Evolutionary conservation across 305 asterid genomes (phyloP), one percentile per base, ranked within the genome.

Genomic region (Solanum aculeatissimum): DNA sequence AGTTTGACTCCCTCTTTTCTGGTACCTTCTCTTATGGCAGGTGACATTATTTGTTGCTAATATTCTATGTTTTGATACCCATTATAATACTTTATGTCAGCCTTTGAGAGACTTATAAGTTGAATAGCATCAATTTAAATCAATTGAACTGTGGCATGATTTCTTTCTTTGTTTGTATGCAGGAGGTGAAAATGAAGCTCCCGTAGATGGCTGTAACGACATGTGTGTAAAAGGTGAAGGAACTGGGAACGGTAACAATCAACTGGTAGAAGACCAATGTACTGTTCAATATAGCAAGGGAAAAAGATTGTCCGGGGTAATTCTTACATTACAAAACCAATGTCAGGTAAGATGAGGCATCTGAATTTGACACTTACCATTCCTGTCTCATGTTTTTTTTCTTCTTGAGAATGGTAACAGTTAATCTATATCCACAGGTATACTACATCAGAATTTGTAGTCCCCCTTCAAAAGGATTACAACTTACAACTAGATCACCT

Each of bases 301-400:
- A 32, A 53, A 53, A 78, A 32, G 83, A 29, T 78, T 53, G 66
- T 78, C 83, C 1, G 83, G 32, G 83, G 66, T n/a, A 4, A 53
- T 53, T 77, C 82, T 49, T 78, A 53, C 65, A 53, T 78, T 32
- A 47, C 83, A 78, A 78, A 29, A 78, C 66, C 66, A 19, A 32
- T 78, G 83, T 53, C 83, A 78, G 83, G 83, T 47, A 53, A 78
- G 83, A 53, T 78, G 49, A 53, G 32, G 49, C 83, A 77, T 77
- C 82, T 3, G 2, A 78, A 78, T 78, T 78, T 78, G 83, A 9
- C 47, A 78, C 11, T 68, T 19, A 2, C 4, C 57, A 8, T 47
- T 78, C 32, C 83, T 27, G 42, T 47, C 69, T 25, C 18, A 13
- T 9, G 12, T 25, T 9, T 62, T 62, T 58, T 62, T 62, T 62